Evolutionary conservation across 345 rosid genomes (phyloP).

Genomic region (Nephelium lappaceum): DNA sequence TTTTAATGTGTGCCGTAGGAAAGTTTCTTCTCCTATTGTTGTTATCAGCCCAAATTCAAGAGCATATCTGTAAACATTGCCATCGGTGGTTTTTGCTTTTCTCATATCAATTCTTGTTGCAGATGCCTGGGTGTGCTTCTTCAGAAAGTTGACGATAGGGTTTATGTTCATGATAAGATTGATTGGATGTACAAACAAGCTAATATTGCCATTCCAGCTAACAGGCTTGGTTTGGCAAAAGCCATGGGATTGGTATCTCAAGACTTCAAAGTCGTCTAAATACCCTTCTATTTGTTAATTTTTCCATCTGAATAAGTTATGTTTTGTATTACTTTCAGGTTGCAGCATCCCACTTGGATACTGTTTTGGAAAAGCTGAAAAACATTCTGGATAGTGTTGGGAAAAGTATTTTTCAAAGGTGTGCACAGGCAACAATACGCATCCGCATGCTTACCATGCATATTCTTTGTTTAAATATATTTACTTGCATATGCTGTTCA

Average conservation of each 20-base stretch:
- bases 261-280: slow-evolving; percentile 15
- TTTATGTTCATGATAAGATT: slow-evolving; percentile 80
- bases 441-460: background rate
- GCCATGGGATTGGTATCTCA: slow-evolving; percentile 93
- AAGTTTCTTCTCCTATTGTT: background rate
- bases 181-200: slow-evolving; percentile 91
- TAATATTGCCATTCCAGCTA: slow-evolving; percentile 75
- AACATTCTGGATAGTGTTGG: slow-evolving; percentile 80
- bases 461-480: no score
- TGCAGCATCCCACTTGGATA: slow-evolving; percentile 96
- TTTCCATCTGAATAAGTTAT: slow-evolving; percentile 21
- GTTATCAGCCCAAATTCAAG: slow-evolving; percentile 1
- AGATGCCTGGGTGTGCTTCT: slow-evolving; percentile 94
- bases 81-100: background rate
- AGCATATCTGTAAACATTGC: background rate
- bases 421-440: slow-evolving; percentile 1
- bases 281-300: slow-evolving; percentile 9
- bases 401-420: slow-evolving; percentile 86
- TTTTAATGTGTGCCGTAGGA: background rate
- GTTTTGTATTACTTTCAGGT: slow-evolving; percentile 56
- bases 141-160: slow-evolving; percentile 85
- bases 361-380: slow-evolving; percentile 91
- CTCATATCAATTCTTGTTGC: slow-evolving; percentile 31
- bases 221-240: slow-evolving; percentile 97
- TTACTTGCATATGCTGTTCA: no score